Conservation (phyloP, 345 rosid genomes). For the Camelina laxa region DNA sequence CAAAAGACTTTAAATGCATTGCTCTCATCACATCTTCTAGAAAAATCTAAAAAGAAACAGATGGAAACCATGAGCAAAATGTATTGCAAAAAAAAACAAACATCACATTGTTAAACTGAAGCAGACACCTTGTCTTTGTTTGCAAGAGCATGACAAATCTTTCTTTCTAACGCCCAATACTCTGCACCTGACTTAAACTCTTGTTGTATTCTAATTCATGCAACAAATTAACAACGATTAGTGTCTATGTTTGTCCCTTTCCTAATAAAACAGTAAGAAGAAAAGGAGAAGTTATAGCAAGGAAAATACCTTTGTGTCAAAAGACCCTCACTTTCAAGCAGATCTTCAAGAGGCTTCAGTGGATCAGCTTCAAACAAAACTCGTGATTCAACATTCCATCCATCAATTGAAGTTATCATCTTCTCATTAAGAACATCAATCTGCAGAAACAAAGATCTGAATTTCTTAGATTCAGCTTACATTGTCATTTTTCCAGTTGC, state of each 20-base stretch:
- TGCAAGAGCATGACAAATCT: conserved; percentile 69
- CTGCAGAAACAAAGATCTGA: conserved; percentile 55
- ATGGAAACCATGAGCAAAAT: conserved; percentile 1
- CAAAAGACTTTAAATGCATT: conserved; percentile 83
- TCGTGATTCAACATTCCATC: conserved; percentile 39
- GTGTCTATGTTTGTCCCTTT: conserved; percentile 4
- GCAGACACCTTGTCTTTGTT: conserved; percentile 53
- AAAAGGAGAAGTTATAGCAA: not conserved
- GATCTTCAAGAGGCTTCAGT: conserved; percentile 55
- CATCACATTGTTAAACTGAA: conserved; percentile 11
- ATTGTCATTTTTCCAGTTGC: not conserved
- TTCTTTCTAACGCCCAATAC: conserved; percentile 92
- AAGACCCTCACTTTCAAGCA: conserved; percentile 65
- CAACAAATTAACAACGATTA: conserved; percentile 24
- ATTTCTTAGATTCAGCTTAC: not conserved
- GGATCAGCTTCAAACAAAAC: conserved; percentile 54
- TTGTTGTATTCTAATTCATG: conserved; percentile 58
- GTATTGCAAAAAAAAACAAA: not conserved
- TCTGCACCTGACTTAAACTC: conserved; percentile 75
- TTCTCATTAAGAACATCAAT: conserved; percentile 81
- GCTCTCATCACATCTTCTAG: conserved; percentile 79
- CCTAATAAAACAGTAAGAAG: not conserved
- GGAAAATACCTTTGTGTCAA: conserved; percentile 60
- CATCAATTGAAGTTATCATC: conserved; percentile 39
- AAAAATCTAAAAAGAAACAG: conserved; percentile 46